Base-by-base conservation (phyloP, 2,329 filamentous ascomycete genomes). In the Paraphaeosphaeria sporulosa region DNA sequence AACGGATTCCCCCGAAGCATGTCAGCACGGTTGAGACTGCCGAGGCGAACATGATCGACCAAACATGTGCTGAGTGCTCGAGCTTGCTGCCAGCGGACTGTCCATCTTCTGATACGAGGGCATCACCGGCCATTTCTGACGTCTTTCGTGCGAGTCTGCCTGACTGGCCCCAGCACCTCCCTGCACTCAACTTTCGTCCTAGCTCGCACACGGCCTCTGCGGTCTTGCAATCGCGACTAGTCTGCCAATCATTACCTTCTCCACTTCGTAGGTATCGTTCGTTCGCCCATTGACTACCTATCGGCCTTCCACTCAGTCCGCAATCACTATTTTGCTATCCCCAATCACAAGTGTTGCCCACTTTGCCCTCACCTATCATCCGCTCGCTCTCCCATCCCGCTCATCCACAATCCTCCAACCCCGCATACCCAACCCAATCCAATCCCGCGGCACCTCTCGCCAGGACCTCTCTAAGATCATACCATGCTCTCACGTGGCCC, bases 31-130 rank as follows among this genome's bases (percentile, higher is more conserved):
- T 21, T 19, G n/a, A 21, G n/a, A 27, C 4, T 47, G n/a, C 44
- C 44, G 44, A 47, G 44, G 44, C 44, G 44, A 47, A 47, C 44
- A 27, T 17, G 44, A 47, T 47, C 44, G 15, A 47, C 44, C 1
- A 27, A 30, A 23, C 44, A 47, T 47, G 44, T 47, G 44, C 30
- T 32, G 30, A 32, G 30, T 27, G 30, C 44, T 47, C 27, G 12
- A 30, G 6, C 44, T 44, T 21, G 12, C 42, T 12, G 19, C 25
- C 25, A 27, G 25, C 6, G 25, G 36, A 43, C 40, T 43, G 19
- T 6, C 9, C 7, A 21, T 43, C 40, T 21, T 43, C 40, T n/a
- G 19, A 21, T 43, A n/a, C 7, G 40, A 43, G n/a, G 2, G 19
- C 40, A 27, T 27, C 25, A 3, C 25, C 8, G 17, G 5, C 5